A percentile compares a stretch with the other conserved stretches of the same genome.
phyloP scores from a whole-genome alignment of 768 basidiomycete species.

The Boletales sp. region DNA sequence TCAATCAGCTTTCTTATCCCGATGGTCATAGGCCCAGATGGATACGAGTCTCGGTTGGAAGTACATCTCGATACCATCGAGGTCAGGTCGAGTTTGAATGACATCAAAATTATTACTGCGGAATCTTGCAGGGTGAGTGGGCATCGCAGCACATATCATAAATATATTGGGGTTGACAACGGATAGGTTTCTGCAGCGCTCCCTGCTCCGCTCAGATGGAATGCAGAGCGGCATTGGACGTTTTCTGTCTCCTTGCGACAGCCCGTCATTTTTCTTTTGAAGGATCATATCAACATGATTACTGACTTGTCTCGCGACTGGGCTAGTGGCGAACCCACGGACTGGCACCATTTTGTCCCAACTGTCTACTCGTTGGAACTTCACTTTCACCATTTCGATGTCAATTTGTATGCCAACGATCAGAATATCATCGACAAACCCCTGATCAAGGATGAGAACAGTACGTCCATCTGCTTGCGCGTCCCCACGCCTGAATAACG shows the following conservation, averaged over 20 bases:
- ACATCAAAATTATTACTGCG: conserved; percentile 72
- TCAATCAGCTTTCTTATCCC: conserved; percentile 83
- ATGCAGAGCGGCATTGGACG: conserved; percentile 74
- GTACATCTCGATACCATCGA: conserved; percentile 78
- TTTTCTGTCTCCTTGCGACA: conserved; percentile 69
- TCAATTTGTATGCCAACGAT: conserved; percentile 88
- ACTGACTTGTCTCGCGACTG: conserved; percentile 92
- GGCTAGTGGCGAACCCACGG: conserved; percentile 75
- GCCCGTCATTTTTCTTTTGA: conserved; percentile 72
- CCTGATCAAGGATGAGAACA: conserved; percentile 75
- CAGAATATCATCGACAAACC: conserved; percentile 96
- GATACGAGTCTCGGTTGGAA: conserved; percentile 78
- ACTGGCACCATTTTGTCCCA: conserved; percentile 82
- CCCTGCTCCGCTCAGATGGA: conserved; percentile 82
- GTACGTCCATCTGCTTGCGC: conserved; percentile 36
- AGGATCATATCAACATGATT: conserved; percentile 94
- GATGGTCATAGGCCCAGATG: conserved; percentile 66
- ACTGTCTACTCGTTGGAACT: conserved; percentile 71
- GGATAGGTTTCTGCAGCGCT: conserved; percentile 64
- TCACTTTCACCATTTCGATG: conserved; percentile 67
- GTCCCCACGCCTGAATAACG: not conserved
- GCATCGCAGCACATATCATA: conserved; percentile 10
- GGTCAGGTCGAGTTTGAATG: conserved; percentile 83
- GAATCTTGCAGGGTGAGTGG: conserved; percentile 68
- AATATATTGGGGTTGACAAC: conserved; percentile 2